These are phyloP conservation scores for Afroboletus lepidellus DNA, from an alignment of 1,284 basidiomycete species.

Conservation along the genomic window DNA sequence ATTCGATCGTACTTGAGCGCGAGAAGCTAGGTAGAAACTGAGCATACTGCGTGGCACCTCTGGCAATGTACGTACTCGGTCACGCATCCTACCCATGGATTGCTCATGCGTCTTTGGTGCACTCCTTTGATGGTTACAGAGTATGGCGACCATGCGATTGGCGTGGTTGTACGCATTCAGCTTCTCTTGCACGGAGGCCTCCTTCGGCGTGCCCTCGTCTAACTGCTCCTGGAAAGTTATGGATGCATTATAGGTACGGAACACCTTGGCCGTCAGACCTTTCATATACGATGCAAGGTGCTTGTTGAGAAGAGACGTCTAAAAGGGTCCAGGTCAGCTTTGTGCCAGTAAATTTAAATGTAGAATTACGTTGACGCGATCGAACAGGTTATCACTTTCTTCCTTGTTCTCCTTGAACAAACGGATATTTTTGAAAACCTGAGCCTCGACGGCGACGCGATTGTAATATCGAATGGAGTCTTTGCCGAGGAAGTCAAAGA, in stretches of 20 bases:
- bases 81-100: constrained; percentile 88
- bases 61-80: constrained; percentile 63
- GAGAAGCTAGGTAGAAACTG: constrained; percentile 48
- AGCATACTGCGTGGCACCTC: constrained; percentile 2
- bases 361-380: constrained; percentile 78
- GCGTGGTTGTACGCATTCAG: constrained; percentile 94
- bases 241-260: constrained; percentile 98
- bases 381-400: constrained; percentile 89
- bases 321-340: constrained; percentile 10
- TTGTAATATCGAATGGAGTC: constrained; percentile 97
- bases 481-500: constrained; percentile 97
- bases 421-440: constrained; percentile 89
- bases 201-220: constrained; percentile 69
- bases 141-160: constrained; percentile 91
- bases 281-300: constrained; percentile 92
- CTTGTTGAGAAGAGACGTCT: constrained; percentile 88
- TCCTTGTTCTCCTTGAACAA: constrained; percentile 90
- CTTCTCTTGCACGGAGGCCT: constrained; percentile 85
- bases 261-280: constrained; percentile 94
- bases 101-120: constrained; percentile 89
- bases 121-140: constrained; percentile 97
- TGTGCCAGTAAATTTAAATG: constrained; percentile 1
- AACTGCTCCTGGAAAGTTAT: constrained; percentile 90
- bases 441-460: constrained; percentile 80
- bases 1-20: constrained; percentile 91